Conservation (phyloP, 192 early-diverging fungal genomes). For the Pilaira anomala region DNA sequence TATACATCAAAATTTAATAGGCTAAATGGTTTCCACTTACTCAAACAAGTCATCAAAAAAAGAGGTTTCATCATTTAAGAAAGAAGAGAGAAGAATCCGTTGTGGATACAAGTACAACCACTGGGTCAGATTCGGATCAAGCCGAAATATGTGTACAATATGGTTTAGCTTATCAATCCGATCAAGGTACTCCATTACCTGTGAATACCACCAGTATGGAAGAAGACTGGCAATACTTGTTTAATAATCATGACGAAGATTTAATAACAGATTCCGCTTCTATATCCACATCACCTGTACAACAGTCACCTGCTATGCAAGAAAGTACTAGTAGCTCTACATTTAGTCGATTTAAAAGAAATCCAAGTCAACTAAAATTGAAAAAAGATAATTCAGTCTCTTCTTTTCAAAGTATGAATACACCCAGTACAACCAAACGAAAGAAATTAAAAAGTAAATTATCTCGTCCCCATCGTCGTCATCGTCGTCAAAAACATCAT, state of each 20-base stretch:
- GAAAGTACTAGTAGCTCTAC: too few relatives aligned
- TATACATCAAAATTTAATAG: conserved; percentile 22
- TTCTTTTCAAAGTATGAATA: neutral
- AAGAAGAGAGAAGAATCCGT: conserved; percentile 18
- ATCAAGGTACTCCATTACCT: conserved; percentile 6
- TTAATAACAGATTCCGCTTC: too few relatives aligned
- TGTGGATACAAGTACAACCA: neutral
- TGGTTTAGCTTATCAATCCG: conserved; percentile 1
- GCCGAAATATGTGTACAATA: conserved; percentile 11
- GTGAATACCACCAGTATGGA: neutral
- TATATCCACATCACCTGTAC: too few relatives aligned
- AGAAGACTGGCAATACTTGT: conserved; percentile 12
- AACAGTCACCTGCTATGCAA: too few relatives aligned
- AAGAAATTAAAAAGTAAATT: neutral
- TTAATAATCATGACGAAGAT: neutral
- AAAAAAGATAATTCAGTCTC: conserved; percentile 8
- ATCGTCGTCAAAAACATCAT: neutral
- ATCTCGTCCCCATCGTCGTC: too few relatives aligned
- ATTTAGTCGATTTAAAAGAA: neutral
- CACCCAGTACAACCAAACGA: neutral
- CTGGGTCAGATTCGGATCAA: conserved; percentile 1
- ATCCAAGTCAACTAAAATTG: neutral
- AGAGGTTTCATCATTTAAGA: conserved; percentile 14
- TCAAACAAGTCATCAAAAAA: conserved; percentile 3
- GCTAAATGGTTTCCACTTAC: conserved; percentile 39